Conservation (phyloP, 2,329 filamentous ascomycete genomes). For the Raffaelea arxii region DNA sequence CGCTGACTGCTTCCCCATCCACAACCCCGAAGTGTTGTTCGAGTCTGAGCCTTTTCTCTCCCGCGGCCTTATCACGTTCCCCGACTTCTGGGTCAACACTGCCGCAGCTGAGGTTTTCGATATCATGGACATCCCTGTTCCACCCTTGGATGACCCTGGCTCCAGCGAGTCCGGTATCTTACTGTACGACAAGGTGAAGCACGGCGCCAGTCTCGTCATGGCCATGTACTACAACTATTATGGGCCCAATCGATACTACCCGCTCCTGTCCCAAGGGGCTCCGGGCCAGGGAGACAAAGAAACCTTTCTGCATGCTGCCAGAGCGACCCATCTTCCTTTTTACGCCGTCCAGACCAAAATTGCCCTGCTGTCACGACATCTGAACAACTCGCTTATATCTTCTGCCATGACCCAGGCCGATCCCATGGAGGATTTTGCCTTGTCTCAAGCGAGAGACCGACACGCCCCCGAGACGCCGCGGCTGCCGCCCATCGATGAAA, state of each 20-base stretch:
- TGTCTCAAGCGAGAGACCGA: slow-evolving; percentile 1
- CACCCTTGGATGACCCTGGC: slow-evolving; percentile 20
- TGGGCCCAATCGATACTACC: slow-evolving; percentile 41
- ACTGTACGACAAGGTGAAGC: slow-evolving; percentile 35
- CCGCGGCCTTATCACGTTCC: slow-evolving; percentile 46
- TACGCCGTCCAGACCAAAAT: slow-evolving; percentile 27
- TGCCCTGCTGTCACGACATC: slow-evolving; percentile 21
- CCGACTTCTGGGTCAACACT: slow-evolving; percentile 40
- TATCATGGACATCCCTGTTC: slow-evolving; percentile 25
- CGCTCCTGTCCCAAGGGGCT: slow-evolving; percentile 32
- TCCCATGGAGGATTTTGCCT: slow-evolving; percentile 18
- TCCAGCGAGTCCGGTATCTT: slow-evolving; percentile 40
- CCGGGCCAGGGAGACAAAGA: slow-evolving; percentile 38
- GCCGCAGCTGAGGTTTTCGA: slow-evolving; percentile 33
- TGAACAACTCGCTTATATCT: slow-evolving; percentile 17
- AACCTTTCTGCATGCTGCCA: slow-evolving; percentile 34
- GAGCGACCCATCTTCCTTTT: slow-evolving; percentile 27
- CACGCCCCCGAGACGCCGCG: neutral
- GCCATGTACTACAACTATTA: slow-evolving; percentile 46
- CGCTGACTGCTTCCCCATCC: slow-evolving; percentile 41
- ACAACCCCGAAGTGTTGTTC: slow-evolving; percentile 31
- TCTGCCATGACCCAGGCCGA: slow-evolving; percentile 22
- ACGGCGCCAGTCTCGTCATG: slow-evolving; percentile 35
- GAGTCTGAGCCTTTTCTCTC: slow-evolving; percentile 39
- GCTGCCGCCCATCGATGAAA: neutral